These are phyloP conservation scores for Fusarium lyarnte DNA, from an alignment of 2,329 filamentous ascomycete genomes.

Conservation along the genomic window DNA sequence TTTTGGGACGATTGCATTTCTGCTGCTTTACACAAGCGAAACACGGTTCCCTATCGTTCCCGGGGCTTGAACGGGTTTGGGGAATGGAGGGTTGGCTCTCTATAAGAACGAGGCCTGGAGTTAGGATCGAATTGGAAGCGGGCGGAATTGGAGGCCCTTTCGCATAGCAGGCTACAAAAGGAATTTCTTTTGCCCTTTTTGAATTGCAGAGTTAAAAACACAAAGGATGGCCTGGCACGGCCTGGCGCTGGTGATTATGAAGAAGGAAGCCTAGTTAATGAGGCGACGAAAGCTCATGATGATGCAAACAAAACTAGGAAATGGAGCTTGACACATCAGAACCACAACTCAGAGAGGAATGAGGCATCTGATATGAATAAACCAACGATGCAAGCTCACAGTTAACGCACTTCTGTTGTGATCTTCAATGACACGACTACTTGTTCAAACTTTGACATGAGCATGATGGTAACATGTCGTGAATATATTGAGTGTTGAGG, in stretches of 20 bases:
- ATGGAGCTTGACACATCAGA: slow-evolving; percentile 27
- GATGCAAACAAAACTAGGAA: slow-evolving; percentile 29
- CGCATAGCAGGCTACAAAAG: slow-evolving; percentile 29
- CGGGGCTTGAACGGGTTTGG: slow-evolving; percentile 27
- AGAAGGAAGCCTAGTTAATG: slow-evolving; percentile 35
- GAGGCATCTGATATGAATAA: slow-evolving; percentile 26
- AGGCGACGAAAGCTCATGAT: slow-evolving; percentile 31
- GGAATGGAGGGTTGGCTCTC: slow-evolving; percentile 23
- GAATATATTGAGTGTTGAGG: neutral
- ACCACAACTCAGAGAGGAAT: neutral
- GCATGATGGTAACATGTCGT: neutral
- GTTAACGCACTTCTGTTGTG: neutral
- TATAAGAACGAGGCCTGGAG: slow-evolving; percentile 37
- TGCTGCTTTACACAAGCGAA: slow-evolving; percentile 21
- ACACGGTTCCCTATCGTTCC: slow-evolving; percentile 21
- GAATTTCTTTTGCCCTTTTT: slow-evolving; percentile 39
- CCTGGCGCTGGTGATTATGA: slow-evolving; percentile 34
- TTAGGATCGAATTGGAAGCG: slow-evolving; percentile 43
- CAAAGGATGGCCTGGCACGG: slow-evolving; percentile 37
- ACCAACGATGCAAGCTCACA: slow-evolving; percentile 25
- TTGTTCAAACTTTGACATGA: neutral
- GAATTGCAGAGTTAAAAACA: slow-evolving; percentile 35
- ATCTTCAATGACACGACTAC: neutral
- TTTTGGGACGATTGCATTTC: slow-evolving; percentile 37
- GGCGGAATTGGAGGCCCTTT: slow-evolving; percentile 29